phyloP scores from a whole-genome alignment of 805 yeast genomes.

The Pichia nakasei region DNA sequence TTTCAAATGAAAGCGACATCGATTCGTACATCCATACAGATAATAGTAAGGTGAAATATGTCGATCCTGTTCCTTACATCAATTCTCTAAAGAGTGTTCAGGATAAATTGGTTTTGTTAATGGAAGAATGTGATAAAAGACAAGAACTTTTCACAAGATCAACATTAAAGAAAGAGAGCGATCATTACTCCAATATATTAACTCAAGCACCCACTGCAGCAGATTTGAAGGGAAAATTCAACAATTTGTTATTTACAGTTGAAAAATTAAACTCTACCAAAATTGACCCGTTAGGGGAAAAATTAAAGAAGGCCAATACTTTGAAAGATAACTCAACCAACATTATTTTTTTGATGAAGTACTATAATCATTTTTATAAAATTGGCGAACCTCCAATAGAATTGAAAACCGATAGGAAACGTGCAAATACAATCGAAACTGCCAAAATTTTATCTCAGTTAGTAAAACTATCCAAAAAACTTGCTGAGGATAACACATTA shows the following conservation, averaged over 20 bases:
- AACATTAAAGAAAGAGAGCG: constrained; percentile 52
- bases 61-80: constrained; percentile 89
- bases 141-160: constrained; percentile 46
- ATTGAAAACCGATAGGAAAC: constrained; percentile 36
- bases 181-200: constrained; percentile 60
- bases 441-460: constrained; percentile 64
- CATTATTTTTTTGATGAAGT: constrained; percentile 63
- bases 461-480: constrained; percentile 53
- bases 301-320: constrained; percentile 56
- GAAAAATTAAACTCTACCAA: constrained; percentile 43
- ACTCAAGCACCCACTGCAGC: constrained; percentile 35
- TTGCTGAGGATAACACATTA: constrained; percentile 42
- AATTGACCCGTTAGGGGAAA: constrained; percentile 63
- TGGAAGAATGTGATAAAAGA: constrained; percentile 43
- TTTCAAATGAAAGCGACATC: constrained; percentile 5
- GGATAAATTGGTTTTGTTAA: constrained; percentile 55
- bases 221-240: constrained; percentile 39
- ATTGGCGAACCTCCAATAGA: constrained; percentile 43
- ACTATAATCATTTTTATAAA: constrained; percentile 70
- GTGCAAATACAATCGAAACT: constrained; percentile 33
- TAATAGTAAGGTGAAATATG: constrained; percentile 4
- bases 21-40: constrained; percentile 4
- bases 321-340: constrained; percentile 66
- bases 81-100: constrained; percentile 85
- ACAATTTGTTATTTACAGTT: constrained; percentile 42